These are phyloP conservation scores for Phytophthora aleatoria DNA, from an alignment of 352 stramenopile species.

Conservation along the genomic window DNA sequence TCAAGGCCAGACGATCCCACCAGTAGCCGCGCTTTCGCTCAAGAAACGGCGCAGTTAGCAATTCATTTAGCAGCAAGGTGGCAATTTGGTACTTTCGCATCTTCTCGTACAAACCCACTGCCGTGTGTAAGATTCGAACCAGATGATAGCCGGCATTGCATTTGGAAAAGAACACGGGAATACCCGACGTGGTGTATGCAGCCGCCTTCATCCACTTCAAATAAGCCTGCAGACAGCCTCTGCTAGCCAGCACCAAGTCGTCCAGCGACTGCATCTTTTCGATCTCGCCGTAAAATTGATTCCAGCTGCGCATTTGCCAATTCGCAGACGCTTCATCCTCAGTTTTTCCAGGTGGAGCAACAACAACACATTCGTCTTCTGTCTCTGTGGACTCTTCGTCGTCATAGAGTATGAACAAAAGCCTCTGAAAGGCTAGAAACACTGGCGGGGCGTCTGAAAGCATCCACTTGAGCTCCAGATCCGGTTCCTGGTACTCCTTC, in stretches of 20 bases:
- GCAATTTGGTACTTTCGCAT: slow-evolving; percentile 75
- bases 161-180: slow-evolving; percentile 56
- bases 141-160: slow-evolving; percentile 78
- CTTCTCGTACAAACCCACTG: slow-evolving; percentile 75
- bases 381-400: slow-evolving; percentile 32
- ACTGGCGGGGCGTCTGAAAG: slow-evolving; percentile 36
- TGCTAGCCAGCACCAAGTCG: slow-evolving; percentile 58
- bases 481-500: slow-evolving; percentile 40
- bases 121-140: slow-evolving; percentile 59
- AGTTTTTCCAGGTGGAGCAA: neutral
- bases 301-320: slow-evolving; percentile 61
- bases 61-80: slow-evolving; percentile 64
- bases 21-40: slow-evolving; percentile 69
- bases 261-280: slow-evolving; percentile 55
- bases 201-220: slow-evolving; percentile 45
- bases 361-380: slow-evolving; percentile 11
- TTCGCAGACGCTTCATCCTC: slow-evolving; percentile 9
- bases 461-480: slow-evolving; percentile 58
- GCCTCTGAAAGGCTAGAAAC: slow-evolving; percentile 58
- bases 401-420: slow-evolving; percentile 28
- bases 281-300: slow-evolving; percentile 52
- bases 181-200: slow-evolving; percentile 17
- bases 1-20: slow-evolving; percentile 78
- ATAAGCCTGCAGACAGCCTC: slow-evolving; percentile 53
- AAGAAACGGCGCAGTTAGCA: slow-evolving; percentile 60